Base-by-base conservation (phyloP, 2,329 filamentous ascomycete genomes). In the Pseudogymnoascus sp. region DNA sequence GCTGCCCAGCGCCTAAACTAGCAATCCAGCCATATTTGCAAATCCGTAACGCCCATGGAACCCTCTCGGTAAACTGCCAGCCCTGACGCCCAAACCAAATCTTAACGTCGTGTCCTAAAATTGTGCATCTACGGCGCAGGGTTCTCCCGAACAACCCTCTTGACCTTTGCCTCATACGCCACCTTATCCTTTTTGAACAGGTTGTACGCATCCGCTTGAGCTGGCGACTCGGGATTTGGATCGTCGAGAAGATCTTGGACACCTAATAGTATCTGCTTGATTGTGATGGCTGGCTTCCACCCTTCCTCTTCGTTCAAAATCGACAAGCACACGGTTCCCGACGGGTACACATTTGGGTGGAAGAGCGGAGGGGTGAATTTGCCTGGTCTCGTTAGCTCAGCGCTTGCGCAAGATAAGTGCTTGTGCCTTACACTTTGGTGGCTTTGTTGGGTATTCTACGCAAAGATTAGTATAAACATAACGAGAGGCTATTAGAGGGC, bases 221-320 rank as follows among this genome's bases (percentile, higher is more conserved):
- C 94, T 0, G 94, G 94, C 1, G 91, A 96, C 57, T 99, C 94
- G 2, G 92, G 94, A 71, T 99, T 99, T 13, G 95, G 94, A 69
- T 96, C 92, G 72, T 99, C 88, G 38, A 99, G 84, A 1, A 99
- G 82, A 68, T 95, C 92, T 74, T 99, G 94, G 61, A 99, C 95
- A 56, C 94, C 94, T 1, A 97, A 81, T 5, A 97, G 82, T 64
- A 99, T 97, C 75, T 97, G 91, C 76, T 96, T 97, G 73, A 99
- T 90, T 0, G 94, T 99, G 70, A 99, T 99, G 5, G 94, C 92
- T 0, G 94, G 95, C 74, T 95, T 95, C 94, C 95, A 99, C 5
- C 89, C 92, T 73, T 99, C 94, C 69, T 99, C 94, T 73, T 99
- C 95, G 75, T 97, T 99, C 65, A 99, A 77, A 66, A 99, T 99